Base-by-base conservation (phyloP, 1,284 basidiomycete genomes). In the Singerocomus rubriflavus region DNA sequence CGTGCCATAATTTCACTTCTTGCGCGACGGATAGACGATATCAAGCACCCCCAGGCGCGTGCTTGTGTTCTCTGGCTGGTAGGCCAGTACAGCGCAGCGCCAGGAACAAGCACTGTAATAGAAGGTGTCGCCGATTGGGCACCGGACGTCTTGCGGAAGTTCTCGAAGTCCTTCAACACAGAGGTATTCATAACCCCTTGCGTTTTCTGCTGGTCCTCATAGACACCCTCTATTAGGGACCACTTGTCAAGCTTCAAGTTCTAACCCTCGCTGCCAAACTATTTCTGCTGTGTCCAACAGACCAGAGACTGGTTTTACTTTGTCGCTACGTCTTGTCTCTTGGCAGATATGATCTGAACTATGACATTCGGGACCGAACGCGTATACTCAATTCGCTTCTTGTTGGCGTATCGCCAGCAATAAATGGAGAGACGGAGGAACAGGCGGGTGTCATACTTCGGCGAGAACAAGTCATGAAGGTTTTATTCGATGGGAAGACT, bases 1-100 rank as follows among this genome's bases (percentile, higher is more conserved):
- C 68, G 83, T 17, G 71, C 73, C 12, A 87, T 96, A 52, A 86
- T 94, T 10, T 78, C 83, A 1, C 80, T 84, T 31, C 80, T 97
- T 6, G 87, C 89, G 0, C 74, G 79, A 46, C 75, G 81, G 30
- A 78, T 95, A 34, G 88, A 91, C 48, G 84, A 84, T 45, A 90
- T 98, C 44, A 78, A 73, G 13, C 88, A 93, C 60, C 75, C 87
- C 1, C 78, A 82, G 55, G 92, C 94, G 0, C 74, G 90, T 25
- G 91, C 92, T 0, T 93, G 88, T 57, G 83, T 96, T 0, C 72
- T 93, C 35, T 95, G 93, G 92, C 79, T 97, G 0, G 91, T 93
- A 0, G 94, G 94, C 0, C 91, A 95, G 66, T 92, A 91, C 65
- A 79, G 88, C 4, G 73, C 73, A 8, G 67, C 57, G 42, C 33